Base-by-base conservation (phyloP, 2,329 filamentous ascomycete species). In the Talaromyces funiculosus region DNA sequence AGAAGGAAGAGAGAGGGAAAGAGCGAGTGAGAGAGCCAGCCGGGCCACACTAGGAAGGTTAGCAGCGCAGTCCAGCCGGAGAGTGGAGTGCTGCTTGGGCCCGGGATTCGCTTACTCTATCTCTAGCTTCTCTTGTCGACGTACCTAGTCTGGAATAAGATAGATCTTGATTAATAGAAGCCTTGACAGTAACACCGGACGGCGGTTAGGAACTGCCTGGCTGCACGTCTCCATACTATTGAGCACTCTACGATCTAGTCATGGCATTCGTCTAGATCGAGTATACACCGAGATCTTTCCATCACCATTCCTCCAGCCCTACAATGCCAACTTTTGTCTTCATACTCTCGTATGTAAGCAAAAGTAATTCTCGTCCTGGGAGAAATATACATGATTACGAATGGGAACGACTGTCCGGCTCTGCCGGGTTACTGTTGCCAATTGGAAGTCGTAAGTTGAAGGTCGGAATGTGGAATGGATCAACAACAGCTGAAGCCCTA, bases 21-120 rank as follows among this genome's bases (percentile, higher is more conserved):
- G 29, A 35, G 31, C 24, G 60, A 54, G 57, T 22, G 45, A 40
- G 53, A 18, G 40, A 40, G 60, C 8, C n/a, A 57, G 54, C 47
- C 45, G 45, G 47, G 47, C 47, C n/a, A 51, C 47, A 29, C 43
- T n/a, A 29, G 43, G 43, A 47, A 47, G 43, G 43, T 47, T 33
- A 51, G 26, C 43, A 31, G 43, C 16, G n/a, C 47, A 51, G 47
- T 20, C 47, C 47, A 47, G 43, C 43, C 24, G 24, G 47, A 7
- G 24, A 35, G 47, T 51, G 45, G 45, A 20, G 38, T 22, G 42
- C 20, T 43, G 42, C 16, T 31, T 49, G 24, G 24, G 45, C 4
- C 7, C 45, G 45, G 45, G 16, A 49, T 51, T 51, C 47, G 47
- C 47, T 51, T 51, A 51, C 47, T 20, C 29, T 6, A 14, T 40